Base-by-base conservation (phyloP, 345 rosid genomes). In the Acer saccharum region DNA sequence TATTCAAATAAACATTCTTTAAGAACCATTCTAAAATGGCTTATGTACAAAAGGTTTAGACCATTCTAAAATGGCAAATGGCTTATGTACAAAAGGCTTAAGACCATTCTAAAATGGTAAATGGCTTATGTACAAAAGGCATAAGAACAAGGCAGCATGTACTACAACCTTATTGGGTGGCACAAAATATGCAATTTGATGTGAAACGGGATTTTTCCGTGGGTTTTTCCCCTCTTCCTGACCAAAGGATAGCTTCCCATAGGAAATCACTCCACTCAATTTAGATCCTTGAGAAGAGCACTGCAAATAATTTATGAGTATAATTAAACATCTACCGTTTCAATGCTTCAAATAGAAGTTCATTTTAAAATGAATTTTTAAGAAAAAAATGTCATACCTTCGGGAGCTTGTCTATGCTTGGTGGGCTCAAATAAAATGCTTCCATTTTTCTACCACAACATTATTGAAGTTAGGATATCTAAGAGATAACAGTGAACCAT, bases 351-450 rank as follows among this genome's bases (percentile, higher is more conserved):
- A 46, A 57, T 27, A 20, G 44, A 62, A 46, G 16, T 70, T 11
- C 18, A 16, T 29, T 54, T 43, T 4, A 50, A 50, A 54, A 54
- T 14, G 58, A 60, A 60, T 48, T 48, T 54, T 52, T 2, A 21
- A 17, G 44, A 57, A 32, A 57, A 65, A 55, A 39, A 46, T 66
- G 32, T 3, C 63, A 61, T 86, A 88, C 94, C 93, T 92, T 92
- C 8, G 94, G 94, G 72, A 94, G 87, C 89, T 90, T 96, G 80
- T 94, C 99, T 86, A 87, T 91, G 62, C 78, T 80, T 8, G 97
- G 98, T 63, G 90, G 99, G 74, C 87, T 88, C 90, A 96, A 71
- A 87, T 91, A 96, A 77, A 96, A 82, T 39, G 99, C 93, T 88
- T 96, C 97, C 79, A 85, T 96, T 80, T 82, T 86, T 83, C 99